Evolutionary conservation across 2,329 filamentous ascomycete species (phyloP), one percentile per base, ranked within the genome.

Genomic region (Huntiella moniliformis): DNA sequence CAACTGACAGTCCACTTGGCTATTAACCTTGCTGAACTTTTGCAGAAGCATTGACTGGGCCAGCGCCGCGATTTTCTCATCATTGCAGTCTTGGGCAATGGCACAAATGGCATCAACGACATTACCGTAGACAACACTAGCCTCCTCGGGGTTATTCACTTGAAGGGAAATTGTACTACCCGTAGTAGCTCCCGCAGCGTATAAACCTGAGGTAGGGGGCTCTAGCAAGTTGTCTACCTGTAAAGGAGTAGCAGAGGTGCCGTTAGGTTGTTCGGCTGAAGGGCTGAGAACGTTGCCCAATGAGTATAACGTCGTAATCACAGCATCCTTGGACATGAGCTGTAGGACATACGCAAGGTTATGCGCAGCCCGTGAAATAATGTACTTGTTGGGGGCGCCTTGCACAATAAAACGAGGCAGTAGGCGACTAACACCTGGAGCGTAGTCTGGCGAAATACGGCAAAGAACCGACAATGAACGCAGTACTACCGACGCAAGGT

Each of bases 41-140:
- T 98, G 91, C n/a, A 94, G 64, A 17, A 99, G 74, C 78, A 98
- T 95, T 1, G 86, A 92, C 54, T 95, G 82, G 2, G 87, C 88
- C 44, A 98, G 67, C 4, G 87, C 87, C 5, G 82, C 91, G 45
- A 98, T 93, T 62, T 95, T 94, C 50, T 85, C 78, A 55, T 98
- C 87, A 41, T 80, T 73, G 57, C 79, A 86, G 48, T 74, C 78
- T 16, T 72, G 74, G 1, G 91, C 85, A 57, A 98, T 84, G n/a
- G 78, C 79, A 48, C 92, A 88, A 51, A 98, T 88, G 0, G 88
- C 85, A 57, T 92, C 79, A n/a, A 96, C 77, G n/a, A 96, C 81
- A 51, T 88, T 92, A 33, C 77, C 75, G 57, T 92, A 86, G 0
- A 86, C 78, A 28, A 76, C 65, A 4, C 77, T 75, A 1, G 76